Conservation (phyloP, 164 flowering plant genomes). For the Kalanchoe fedtschenkoi region DNA sequence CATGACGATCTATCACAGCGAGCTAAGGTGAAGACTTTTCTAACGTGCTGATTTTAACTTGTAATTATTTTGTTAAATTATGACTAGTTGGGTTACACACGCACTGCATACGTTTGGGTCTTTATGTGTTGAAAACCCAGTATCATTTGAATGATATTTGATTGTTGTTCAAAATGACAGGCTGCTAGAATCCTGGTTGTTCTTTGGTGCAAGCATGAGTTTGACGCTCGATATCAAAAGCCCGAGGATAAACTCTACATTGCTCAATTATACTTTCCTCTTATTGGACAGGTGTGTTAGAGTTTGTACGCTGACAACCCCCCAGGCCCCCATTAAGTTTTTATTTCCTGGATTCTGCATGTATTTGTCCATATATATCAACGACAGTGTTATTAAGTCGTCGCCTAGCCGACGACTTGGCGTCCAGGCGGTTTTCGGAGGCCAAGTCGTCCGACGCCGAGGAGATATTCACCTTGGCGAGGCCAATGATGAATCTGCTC, state of each 20-base stretch:
- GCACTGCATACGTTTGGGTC: neutral
- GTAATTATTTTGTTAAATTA: neutral
- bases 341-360: neutral
- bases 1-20: slow-evolving; percentile 87
- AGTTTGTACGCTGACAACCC: neutral
- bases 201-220: slow-evolving; percentile 95
- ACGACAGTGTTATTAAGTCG: no score
- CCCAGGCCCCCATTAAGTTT: neutral
- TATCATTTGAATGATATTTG: neutral
- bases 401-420: no score
- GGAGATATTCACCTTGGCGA: no score
- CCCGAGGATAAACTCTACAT: slow-evolving; percentile 93
- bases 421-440: no score
- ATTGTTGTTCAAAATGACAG: slow-evolving; percentile 24
- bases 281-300: slow-evolving; percentile 75
- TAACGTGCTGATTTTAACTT: slow-evolving; percentile 2
- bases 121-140: neutral
- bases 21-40: slow-evolving; percentile 46
- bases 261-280: slow-evolving; percentile 94
- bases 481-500: no score
- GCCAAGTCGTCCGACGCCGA: no score
- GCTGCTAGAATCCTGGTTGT: slow-evolving; percentile 92
- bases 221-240: slow-evolving; percentile 94
- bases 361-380: no score
- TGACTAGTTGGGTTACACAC: slow-evolving; percentile 1